Conservation (phyloP, 768 basidiomycete species). For the Cyclocybe aegerita region DNA sequence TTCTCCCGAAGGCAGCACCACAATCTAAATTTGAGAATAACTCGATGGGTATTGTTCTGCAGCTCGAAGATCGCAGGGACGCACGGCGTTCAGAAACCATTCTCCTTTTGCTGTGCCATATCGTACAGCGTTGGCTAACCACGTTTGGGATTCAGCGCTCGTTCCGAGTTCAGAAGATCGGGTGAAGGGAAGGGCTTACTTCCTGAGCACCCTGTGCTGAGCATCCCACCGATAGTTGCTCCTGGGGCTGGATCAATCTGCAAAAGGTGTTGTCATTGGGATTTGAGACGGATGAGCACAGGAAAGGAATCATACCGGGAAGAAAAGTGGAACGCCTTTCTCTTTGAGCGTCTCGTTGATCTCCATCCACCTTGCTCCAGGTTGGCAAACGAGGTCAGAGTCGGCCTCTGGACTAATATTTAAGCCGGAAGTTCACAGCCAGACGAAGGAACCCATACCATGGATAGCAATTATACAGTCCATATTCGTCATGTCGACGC, state of each 20-base stretch:
- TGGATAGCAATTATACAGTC: conserved; percentile 74
- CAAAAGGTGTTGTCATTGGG: neutral
- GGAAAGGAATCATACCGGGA: conserved; percentile 52
- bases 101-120: conserved; percentile 90
- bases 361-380: conserved; percentile 70
- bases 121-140: conserved; percentile 72
- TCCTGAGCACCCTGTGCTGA: conserved; percentile 84
- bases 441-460: conserved; percentile 33
- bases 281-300: neutral
- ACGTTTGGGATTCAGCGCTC: neutral
- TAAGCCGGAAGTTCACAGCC: neutral
- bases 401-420: conserved; percentile 49
- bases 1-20: conserved; percentile 85
- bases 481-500: conserved; percentile 79
- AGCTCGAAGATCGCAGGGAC: conserved; percentile 1
- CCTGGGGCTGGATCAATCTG: conserved; percentile 78
- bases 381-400: conserved; percentile 72
- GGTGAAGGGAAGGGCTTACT: conserved; percentile 40
- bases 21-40: conserved; percentile 50
- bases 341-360: conserved; percentile 67
- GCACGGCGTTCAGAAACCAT: conserved; percentile 85
- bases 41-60: neutral
- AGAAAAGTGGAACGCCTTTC: conserved; percentile 78
- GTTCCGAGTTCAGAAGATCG: too few species aligned
- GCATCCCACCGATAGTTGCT: conserved; percentile 85